A percentile compares a stretch with the other conserved stretches of the same genome.
phyloP scores from a whole-genome alignment of 257 asterid genomes.

The Parsonsia alboflavescens region DNA sequence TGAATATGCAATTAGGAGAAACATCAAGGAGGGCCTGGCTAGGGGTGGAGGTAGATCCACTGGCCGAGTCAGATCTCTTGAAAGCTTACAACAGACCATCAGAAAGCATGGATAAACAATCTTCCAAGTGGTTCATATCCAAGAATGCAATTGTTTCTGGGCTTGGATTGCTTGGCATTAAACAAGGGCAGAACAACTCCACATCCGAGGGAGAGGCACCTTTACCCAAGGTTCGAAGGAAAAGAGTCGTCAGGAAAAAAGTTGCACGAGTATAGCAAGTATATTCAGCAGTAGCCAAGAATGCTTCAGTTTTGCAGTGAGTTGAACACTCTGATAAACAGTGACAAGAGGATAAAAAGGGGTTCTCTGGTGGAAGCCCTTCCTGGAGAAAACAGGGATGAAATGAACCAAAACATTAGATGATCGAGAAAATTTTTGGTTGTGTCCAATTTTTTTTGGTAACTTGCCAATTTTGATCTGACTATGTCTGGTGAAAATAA shows the following conservation, averaged over 20 bases:
- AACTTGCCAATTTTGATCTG: not conserved
- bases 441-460: not conserved
- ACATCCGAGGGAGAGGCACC: constrained; percentile 40
- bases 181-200: constrained; percentile 46
- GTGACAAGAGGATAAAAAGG: constrained; percentile 1
- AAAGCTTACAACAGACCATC: constrained; percentile 82
- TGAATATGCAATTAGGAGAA: constrained; percentile 88
- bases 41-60: constrained; percentile 84
- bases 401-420: not conserved
- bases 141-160: constrained; percentile 81
- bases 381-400: not conserved
- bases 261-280: constrained; percentile 38
- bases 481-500: not conserved
- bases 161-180: constrained; percentile 86
- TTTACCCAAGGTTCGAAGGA: constrained; percentile 68
- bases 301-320: constrained; percentile 48
- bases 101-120: constrained; percentile 35
- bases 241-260: constrained; percentile 73
- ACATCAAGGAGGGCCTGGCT: constrained; percentile 88
- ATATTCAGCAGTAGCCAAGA: constrained; percentile 6
- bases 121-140: constrained; percentile 93
- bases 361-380: not conserved
- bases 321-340: constrained; percentile 7
- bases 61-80: constrained; percentile 71
- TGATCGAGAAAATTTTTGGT: not conserved